Percentiles rank a stretch among this genome's conserved stretches.
Evolutionary conservation across 1,139 yeast genomes (phyloP).

Genomic region (Pichia sp.): DNA sequence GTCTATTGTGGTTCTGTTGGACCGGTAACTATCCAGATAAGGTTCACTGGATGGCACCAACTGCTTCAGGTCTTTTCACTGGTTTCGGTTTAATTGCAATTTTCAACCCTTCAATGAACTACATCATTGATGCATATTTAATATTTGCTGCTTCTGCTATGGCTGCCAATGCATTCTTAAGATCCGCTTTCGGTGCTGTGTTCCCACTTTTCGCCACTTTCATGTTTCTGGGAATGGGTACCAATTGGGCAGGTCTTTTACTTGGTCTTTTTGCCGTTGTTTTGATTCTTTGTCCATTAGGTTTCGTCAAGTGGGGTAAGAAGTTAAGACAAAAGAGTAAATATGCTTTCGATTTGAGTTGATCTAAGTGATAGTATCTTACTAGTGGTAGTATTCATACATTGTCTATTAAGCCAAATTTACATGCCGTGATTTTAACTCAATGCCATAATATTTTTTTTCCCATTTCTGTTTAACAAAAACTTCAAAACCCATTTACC

Average conservation of each 20-base stretch:
- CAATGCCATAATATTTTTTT: no score
- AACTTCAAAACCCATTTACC: no score
- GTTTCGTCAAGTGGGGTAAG: constrained; percentile 67
- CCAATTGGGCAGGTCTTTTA: constrained; percentile 81
- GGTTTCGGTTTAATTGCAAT: constrained; percentile 77
- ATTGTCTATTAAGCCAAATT: no score
- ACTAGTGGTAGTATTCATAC: no score
- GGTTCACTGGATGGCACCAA: constrained; percentile 84
- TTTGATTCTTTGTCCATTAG: constrained; percentile 73
- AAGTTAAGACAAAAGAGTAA: constrained; percentile 59
- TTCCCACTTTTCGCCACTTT: constrained; percentile 80
- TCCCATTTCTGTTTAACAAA: no score
- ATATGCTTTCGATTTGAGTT: constrained; percentile 49
- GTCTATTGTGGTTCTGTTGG: constrained; percentile 87
- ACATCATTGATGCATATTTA: constrained; percentile 77
- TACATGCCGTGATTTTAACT: no score
- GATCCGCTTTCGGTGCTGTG: constrained; percentile 64
- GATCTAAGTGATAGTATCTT: no score
- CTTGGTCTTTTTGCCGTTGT: constrained; percentile 65
- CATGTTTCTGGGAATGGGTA: constrained; percentile 74
- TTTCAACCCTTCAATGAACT: constrained; percentile 75
- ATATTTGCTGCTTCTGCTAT: constrained; percentile 86
- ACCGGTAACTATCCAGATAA: constrained; percentile 66
- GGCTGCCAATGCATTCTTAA: constrained; percentile 80
- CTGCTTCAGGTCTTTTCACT: constrained; percentile 65